A percentile compares a stretch with the other conserved stretches of the same genome.
These are phyloP conservation scores for Yarrowia sp. DNA, from an alignment of 805 yeast genomes.

Conservation along the genomic window DNA sequence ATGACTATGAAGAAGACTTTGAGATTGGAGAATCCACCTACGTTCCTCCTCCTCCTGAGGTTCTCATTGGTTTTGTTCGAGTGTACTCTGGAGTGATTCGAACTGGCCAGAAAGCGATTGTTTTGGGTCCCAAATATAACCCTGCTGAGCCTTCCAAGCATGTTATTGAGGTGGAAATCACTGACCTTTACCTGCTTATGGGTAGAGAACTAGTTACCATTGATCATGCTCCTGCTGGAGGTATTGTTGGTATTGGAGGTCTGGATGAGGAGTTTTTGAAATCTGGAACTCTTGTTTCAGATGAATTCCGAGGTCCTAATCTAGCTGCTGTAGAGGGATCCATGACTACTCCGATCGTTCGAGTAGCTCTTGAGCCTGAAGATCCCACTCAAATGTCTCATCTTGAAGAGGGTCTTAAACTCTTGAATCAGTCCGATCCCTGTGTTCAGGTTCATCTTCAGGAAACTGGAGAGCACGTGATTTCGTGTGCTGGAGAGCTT, in stretches of 20 bases:
- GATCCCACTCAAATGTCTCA: slow-evolving; percentile 76
- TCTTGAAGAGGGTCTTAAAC: slow-evolving; percentile 72
- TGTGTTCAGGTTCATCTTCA: slow-evolving; percentile 84
- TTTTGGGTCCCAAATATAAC: slow-evolving; percentile 84
- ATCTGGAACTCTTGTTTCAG: slow-evolving; percentile 75
- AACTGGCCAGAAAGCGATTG: slow-evolving; percentile 70
- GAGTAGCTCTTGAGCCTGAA: slow-evolving; percentile 93
- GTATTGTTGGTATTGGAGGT: slow-evolving; percentile 91
- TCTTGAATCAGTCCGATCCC: slow-evolving; percentile 87
- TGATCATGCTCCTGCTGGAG: slow-evolving; percentile 86
- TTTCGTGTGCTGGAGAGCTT: slow-evolving; percentile 94
- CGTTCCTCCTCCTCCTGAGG: slow-evolving; percentile 46
- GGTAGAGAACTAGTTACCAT: slow-evolving; percentile 84
- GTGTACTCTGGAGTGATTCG: slow-evolving; percentile 79
- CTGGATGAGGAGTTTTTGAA: slow-evolving; percentile 77
- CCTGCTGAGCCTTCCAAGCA: slow-evolving; percentile 60
- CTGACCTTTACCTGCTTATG: slow-evolving; percentile 79
- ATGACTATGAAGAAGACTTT: slow-evolving; percentile 51
- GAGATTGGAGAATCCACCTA: slow-evolving; percentile 43
- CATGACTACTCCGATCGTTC: slow-evolving; percentile 69
- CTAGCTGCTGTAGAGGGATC: slow-evolving; percentile 66
- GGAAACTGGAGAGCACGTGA: slow-evolving; percentile 88
- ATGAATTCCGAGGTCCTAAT: slow-evolving; percentile 61
- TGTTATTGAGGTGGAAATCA: slow-evolving; percentile 55
- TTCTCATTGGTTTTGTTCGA: slow-evolving; percentile 82